These are phyloP conservation scores for Helichrysum umbraculigerum DNA, from an alignment of 129 eudicot genomes.

Conservation along the genomic window DNA sequence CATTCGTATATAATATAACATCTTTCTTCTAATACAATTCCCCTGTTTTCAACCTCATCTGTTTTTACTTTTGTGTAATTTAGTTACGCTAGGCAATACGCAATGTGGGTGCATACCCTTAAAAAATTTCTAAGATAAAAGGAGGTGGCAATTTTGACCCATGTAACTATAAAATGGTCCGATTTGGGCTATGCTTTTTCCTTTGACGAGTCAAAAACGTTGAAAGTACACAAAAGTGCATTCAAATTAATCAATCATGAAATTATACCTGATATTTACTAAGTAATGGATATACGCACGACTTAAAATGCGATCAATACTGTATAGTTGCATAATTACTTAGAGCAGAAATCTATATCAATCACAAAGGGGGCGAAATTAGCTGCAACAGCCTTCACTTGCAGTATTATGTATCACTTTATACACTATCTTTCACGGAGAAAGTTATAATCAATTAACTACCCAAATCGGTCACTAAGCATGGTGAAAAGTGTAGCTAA, in stretches of 20 bases:
- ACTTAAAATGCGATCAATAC: not conserved
- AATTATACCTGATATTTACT: not conserved
- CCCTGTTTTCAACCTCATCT: constrained; percentile 29
- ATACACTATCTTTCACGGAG: constrained; percentile 28
- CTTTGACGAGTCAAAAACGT: not conserved
- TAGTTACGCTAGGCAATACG: not conserved
- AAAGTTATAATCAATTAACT: constrained; percentile 17
- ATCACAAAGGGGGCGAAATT: constrained; percentile 14
- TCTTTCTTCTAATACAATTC: constrained; percentile 14
- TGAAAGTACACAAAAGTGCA: constrained; percentile 3
- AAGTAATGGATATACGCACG: not conserved
- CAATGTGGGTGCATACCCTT: not conserved
- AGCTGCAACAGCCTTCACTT: constrained; percentile 14
- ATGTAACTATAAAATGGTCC: not conserved
- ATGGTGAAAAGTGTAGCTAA: constrained; percentile 5
- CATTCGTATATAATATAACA: constrained; percentile 3
- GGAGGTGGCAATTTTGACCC: constrained; percentile 4
- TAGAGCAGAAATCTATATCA: constrained; percentile 15
- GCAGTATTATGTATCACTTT: constrained; percentile 22
- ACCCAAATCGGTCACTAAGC: constrained; percentile 21
- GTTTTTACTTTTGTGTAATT: constrained; percentile 12
- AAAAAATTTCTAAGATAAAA: not conserved
- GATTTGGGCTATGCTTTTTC: not conserved
- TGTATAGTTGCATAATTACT: constrained; percentile 23
- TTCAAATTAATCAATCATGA: not conserved